These are phyloP conservation scores for Amanita pseudoporphyria DNA, from an alignment of 768 basidiomycete genomes.

Conservation along the genomic window DNA sequence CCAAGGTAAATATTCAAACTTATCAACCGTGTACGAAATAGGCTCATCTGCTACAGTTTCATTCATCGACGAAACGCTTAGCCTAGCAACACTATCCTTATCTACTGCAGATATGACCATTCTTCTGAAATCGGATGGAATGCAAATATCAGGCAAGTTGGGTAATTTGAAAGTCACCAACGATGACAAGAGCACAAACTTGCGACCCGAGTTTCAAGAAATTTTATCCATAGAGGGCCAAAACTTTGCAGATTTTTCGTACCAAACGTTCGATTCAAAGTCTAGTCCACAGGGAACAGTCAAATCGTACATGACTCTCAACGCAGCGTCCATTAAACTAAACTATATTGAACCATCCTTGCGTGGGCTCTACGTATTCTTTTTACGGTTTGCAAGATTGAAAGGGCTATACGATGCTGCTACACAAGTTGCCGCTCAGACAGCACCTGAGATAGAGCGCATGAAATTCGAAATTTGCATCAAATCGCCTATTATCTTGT, in stretches of 20 bases:
- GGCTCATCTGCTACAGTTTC: constrained; percentile 40
- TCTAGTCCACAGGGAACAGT: constrained; percentile 64
- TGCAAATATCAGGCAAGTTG: constrained; percentile 72
- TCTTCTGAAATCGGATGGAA: constrained; percentile 57
- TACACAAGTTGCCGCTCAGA: constrained; percentile 84
- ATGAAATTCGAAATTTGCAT: constrained; percentile 91
- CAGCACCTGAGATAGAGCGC: constrained; percentile 84
- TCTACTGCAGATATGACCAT: constrained; percentile 86
- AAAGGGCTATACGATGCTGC: constrained; percentile 95
- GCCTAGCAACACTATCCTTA: constrained; percentile 78
- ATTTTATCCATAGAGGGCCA: constrained; percentile 90
- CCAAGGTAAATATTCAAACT: constrained; percentile 40
- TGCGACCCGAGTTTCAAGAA: constrained; percentile 65
- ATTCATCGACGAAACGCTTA: constrained; percentile 60
- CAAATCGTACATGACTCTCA: constrained; percentile 73
- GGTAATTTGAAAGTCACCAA: constrained; percentile 80
- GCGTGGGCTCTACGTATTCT: constrained; percentile 77
- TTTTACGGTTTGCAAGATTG: constrained; percentile 78
- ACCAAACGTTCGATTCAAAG: constrained; percentile 79
- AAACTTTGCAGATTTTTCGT: constrained; percentile 88
- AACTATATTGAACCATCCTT: constrained; percentile 88
- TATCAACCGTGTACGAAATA: not conserved
- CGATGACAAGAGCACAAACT: constrained; percentile 42
- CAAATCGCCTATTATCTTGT: constrained; percentile 85
- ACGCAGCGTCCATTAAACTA: constrained; percentile 83